phyloP scores from a whole-genome alignment of 176 grass and related monocot genomes.

The sorghum (Sorghum bicolor) region Sorghum_bicolor_NCBIv3 NC_012871.2:49251501-49252000 shows the following conservation, averaged over 20 bases:
- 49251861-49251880: neutral
- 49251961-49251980: neutral
- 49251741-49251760: slow-evolving; percentile 82
- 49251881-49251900: neutral
- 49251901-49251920: neutral
- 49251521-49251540: neutral
- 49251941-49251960: neutral
- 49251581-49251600: neutral
- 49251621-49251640: neutral
- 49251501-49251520: neutral
- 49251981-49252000: neutral
- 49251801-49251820: neutral
- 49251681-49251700: slow-evolving; percentile 98
- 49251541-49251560: neutral
- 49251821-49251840: neutral
- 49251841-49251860: neutral
- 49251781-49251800: neutral
- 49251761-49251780: slow-evolving; percentile 92
- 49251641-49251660: neutral
- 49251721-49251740: slow-evolving; percentile 90
- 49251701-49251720: slow-evolving; percentile 85
- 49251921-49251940: neutral
- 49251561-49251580: neutral
- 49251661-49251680: neutral
- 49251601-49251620: neutral